A percentile compares a stretch with the other conserved stretches of the same genome.
Evolutionary conservation across 371 early-diverging fungal genomes (phyloP).

Genomic region (Zychaea mexicana): DNA sequence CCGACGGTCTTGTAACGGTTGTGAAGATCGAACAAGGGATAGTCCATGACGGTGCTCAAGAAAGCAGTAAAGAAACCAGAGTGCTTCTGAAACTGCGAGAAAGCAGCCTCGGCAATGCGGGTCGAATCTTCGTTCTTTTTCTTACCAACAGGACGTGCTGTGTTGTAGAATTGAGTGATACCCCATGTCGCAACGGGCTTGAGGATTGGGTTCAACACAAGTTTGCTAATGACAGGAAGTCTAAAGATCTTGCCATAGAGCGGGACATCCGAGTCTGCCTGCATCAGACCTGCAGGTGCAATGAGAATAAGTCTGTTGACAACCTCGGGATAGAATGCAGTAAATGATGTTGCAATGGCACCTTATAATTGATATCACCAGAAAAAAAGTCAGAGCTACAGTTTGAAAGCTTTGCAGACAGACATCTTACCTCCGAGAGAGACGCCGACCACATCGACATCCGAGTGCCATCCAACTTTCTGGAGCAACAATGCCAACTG

Average conservation of each 20-base stretch:
- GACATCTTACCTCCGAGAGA: conserved; percentile 48
- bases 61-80: conserved; percentile 53
- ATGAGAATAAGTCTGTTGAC: conserved; percentile 51
- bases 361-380: conserved; percentile 22
- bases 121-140: background rate
- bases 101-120: conserved; percentile 15
- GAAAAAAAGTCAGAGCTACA: no score
- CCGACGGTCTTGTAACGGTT: conserved; percentile 39
- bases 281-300: conserved; percentile 59
- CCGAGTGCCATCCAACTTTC: conserved; percentile 54
- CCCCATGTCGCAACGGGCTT: conserved; percentile 13
- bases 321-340: conserved; percentile 50
- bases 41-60: conserved; percentile 38
- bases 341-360: conserved; percentile 55
- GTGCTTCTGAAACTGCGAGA: conserved; percentile 43
- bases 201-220: conserved; percentile 11
- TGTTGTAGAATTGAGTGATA: conserved; percentile 15
- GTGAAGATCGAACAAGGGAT: conserved; percentile 34
- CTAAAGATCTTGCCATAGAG: conserved; percentile 25
- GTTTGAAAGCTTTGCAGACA: background rate
- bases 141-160: conserved; percentile 7
- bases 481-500: conserved; percentile 53
- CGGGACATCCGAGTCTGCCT: conserved; percentile 29
- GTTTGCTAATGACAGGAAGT: conserved; percentile 12
- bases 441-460: conserved; percentile 45